Evolutionary conservation across 495 filamentous ascomycete genomes (phyloP).

Genomic region (Amphirosellinia nigrospora): DNA sequence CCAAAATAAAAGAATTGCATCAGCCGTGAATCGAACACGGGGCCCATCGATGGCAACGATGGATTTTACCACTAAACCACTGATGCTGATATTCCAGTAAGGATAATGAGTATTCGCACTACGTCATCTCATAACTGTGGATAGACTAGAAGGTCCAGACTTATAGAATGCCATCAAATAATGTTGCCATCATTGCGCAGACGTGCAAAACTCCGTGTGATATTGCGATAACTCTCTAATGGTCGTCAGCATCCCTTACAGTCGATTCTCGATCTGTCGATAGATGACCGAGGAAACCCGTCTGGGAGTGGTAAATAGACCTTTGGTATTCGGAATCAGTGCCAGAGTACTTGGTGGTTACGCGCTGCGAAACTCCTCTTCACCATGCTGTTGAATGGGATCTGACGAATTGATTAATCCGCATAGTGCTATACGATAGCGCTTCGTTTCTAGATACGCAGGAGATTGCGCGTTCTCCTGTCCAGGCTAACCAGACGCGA

Average conservation of each 20-base stretch:
- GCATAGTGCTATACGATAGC: background rate
- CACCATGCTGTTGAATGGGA: background rate
- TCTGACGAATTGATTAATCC: background rate
- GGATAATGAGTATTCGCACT: too few relatives aligned
- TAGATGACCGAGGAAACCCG: background rate
- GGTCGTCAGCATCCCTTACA: background rate
- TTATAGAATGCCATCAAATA: background rate
- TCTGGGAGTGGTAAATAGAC: background rate
- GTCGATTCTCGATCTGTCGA: background rate
- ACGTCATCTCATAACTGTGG: background rate
- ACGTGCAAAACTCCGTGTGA: background rate
- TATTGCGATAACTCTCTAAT: background rate
- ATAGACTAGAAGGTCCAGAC: background rate
- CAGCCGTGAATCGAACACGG: constrained; percentile 59
- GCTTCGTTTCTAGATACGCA: background rate
- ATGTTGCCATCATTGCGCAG: background rate
- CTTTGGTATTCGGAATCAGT: background rate
- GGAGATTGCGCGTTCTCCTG: background rate
- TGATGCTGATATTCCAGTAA: too few relatives aligned
- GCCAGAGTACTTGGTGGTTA: background rate
- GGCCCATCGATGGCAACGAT: constrained; percentile 61
- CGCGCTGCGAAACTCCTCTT: background rate
- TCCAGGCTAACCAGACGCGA: background rate
- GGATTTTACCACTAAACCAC: constrained; percentile 62
- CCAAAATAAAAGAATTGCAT: constrained; percentile 29